These are phyloP conservation scores for Pichia scutulata DNA, from an alignment of 805 yeast genomes.

Conservation along the genomic window DNA sequence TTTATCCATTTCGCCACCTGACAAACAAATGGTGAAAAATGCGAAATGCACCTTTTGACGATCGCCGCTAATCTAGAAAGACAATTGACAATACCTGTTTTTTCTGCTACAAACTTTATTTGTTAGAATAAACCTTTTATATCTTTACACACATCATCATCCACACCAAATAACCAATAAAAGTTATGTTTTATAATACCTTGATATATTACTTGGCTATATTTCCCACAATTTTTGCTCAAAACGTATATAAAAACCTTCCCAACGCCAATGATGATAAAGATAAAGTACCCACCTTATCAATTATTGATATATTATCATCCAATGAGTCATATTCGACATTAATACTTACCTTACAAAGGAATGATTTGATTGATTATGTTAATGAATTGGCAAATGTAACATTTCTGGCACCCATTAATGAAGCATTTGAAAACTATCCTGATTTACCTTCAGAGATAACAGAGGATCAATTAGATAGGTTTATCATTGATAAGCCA, in stretches of 20 bases:
- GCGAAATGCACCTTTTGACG: background rate
- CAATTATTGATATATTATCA: constrained; percentile 66
- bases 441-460: constrained; percentile 4
- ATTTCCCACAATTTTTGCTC: background rate
- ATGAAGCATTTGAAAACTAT: constrained; percentile 51
- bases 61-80: no score
- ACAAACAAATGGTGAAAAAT: background rate
- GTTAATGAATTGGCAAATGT: constrained; percentile 53
- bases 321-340: constrained; percentile 58
- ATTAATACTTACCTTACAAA: constrained; percentile 54
- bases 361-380: constrained; percentile 52
- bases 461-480: constrained; percentile 15
- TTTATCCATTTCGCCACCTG: background rate
- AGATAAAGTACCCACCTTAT: constrained; percentile 24
- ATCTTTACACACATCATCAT: no score
- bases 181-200: background rate
- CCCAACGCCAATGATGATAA: background rate
- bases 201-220: background rate
- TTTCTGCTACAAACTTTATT: background rate
- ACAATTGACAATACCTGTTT: no score
- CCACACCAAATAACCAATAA: background rate
- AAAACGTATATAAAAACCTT: background rate
- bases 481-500: constrained; percentile 31
- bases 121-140: no score
- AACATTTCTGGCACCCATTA: constrained; percentile 75